Evolutionary conservation across 192 early-diverging fungal genomes (phyloP), one percentile per base, ranked within the genome.

Genomic region (Coemansia sp.): DNA sequence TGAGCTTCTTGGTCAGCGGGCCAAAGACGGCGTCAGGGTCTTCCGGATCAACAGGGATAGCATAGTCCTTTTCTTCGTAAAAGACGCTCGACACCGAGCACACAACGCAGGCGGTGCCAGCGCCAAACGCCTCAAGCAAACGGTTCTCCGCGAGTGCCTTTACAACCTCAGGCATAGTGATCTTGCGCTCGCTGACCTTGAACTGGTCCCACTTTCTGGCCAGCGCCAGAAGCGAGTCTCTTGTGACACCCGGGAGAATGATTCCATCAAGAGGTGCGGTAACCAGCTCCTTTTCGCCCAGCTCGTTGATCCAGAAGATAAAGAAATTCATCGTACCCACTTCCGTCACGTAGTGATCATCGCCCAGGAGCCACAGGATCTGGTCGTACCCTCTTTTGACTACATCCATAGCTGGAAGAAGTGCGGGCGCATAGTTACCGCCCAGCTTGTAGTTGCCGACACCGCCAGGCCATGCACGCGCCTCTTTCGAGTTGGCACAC

Each of bases 271-370:
- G 87, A 20, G 91, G 90, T 30, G 97, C 95, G 1, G 97, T 99
- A 8, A 94, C 82, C 52, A 99, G 86, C 85, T 99, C 95, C 30
- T 61, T 85, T 68, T 95, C 89, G 63, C 93, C 94, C 20, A 91
- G 58, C 18, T 87, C 85, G 84, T 93, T 95, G 73, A 85, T 91
- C 92, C 92, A 94, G 83, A 87, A 88, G 26, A 93, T 84, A 73
- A 99, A 97, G 75, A 93, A 92, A 85, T 99, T 99, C 95, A 97
- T 97, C 21, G 97, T 96, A 35, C 97, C 97, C 16, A 97, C 96
- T 77, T 99, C 97, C 10, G 95, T 99, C 44, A 99, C 78, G 64
- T 91, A 85, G 69, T 94, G 87, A 24, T 97, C 86, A 16, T 86
- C 72, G 62, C 97, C 97, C 85, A 96, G 93, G 44, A 99, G 83